Evolutionary conservation across 2,329 filamentous ascomycete species (phyloP).

Genomic region (Claviceps pazoutovae): DNA sequence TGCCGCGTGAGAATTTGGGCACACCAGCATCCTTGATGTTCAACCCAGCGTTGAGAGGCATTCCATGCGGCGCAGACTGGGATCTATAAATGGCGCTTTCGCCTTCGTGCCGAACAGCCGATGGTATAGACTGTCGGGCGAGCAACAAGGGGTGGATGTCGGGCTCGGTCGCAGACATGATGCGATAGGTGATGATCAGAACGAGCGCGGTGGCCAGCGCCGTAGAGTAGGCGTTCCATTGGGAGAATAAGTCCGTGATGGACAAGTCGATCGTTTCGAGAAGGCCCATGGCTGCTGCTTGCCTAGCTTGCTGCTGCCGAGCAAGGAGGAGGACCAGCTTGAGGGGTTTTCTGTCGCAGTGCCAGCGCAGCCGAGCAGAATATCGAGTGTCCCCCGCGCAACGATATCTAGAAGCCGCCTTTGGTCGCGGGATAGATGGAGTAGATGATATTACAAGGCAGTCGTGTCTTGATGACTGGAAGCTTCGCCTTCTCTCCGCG

Average conservation of each 20-base stretch:
- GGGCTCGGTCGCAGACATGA: slow-evolving; percentile 61
- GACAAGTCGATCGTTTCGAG: slow-evolving; percentile 55
- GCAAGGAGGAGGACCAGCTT: not conserved
- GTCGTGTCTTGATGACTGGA: not conserved
- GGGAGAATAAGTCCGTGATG: slow-evolving; percentile 53
- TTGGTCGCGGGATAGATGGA: not conserved
- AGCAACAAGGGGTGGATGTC: slow-evolving; percentile 88
- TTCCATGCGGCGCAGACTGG: slow-evolving; percentile 73
- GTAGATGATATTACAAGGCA: not conserved
- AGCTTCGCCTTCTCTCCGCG: not conserved
- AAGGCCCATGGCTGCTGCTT: slow-evolving; percentile 21
- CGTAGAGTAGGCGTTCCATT: slow-evolving; percentile 76
- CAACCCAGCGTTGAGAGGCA: slow-evolving; percentile 61
- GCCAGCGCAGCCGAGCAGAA: not conserved
- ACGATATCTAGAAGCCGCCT: not conserved
- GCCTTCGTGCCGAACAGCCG: slow-evolving; percentile 66
- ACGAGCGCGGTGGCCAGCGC: slow-evolving; percentile 51
- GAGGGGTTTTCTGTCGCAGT: not conserved
- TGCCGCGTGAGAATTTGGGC: slow-evolving; percentile 70
- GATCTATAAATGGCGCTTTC: slow-evolving; percentile 79
- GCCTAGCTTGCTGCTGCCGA: not conserved
- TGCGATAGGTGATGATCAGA: slow-evolving; percentile 53
- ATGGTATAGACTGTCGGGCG: slow-evolving; percentile 66
- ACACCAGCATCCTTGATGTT: slow-evolving; percentile 70
- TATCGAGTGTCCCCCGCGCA: not conserved